Conservation (phyloP, 2,329 filamentous ascomycete genomes). For the Talaromyces marneffei region DNA sequence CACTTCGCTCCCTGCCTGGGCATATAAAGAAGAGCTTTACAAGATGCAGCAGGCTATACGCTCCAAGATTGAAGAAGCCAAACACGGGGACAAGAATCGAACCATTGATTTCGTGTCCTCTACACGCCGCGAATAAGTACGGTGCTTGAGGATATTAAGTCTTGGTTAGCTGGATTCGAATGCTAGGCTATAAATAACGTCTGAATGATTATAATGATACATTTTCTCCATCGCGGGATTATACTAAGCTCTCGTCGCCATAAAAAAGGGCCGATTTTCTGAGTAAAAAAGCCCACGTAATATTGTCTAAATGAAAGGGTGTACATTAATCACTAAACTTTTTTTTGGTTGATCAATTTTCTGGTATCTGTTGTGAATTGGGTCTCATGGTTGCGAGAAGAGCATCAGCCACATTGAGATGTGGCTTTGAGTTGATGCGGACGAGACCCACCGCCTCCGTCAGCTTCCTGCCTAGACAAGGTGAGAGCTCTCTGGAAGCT, state of each 20-base stretch:
- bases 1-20: slow-evolving; percentile 36
- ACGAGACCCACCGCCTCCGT: slow-evolving; percentile 14
- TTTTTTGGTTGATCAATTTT: not conserved
- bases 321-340: not conserved
- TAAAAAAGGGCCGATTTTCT: not conserved
- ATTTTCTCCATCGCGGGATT: not conserved
- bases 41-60: slow-evolving; percentile 37
- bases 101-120: slow-evolving; percentile 37
- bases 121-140: not conserved
- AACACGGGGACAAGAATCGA: slow-evolving; percentile 29
- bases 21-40: slow-evolving; percentile 43
- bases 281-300: not conserved
- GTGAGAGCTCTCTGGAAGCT: slow-evolving; percentile 11
- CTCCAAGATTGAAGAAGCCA: slow-evolving; percentile 32
- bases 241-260: not conserved
- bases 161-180: not conserved
- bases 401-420: not conserved
- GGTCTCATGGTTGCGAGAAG: not conserved
- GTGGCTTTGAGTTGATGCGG: slow-evolving; percentile 2
- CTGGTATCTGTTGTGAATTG: not conserved
- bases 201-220: not conserved
- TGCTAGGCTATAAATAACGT: not conserved
- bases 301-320: not conserved
- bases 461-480: slow-evolving; percentile 14
- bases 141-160: not conserved